A percentile compares a stretch with the other conserved stretches of the same genome.
phyloP scores from a whole-genome alignment of 2,329 filamentous ascomycete species.

The Cercospora beticola region DNA sequence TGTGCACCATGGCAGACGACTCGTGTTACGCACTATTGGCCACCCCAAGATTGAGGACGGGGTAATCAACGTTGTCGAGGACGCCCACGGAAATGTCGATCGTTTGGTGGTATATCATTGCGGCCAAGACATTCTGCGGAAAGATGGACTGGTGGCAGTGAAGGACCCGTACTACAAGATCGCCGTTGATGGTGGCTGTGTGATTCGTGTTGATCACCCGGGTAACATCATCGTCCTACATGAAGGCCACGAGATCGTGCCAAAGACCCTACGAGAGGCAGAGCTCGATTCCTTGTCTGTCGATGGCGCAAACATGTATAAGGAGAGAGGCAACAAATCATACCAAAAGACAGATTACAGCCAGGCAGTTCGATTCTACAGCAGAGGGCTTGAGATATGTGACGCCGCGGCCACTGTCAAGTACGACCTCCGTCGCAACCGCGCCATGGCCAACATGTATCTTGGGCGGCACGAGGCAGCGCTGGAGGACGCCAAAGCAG shows the following conservation, averaged over 20 bases:
- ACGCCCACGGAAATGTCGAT: conserved; percentile 42
- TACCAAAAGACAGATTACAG: conserved; percentile 20
- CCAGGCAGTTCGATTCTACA: conserved; percentile 21
- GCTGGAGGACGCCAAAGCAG: conserved; percentile 21
- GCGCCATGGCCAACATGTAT: conserved; percentile 22
- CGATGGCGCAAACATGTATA: conserved; percentile 14
- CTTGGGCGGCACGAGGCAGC: conserved; percentile 26
- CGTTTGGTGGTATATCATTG: conserved; percentile 21
- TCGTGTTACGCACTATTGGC: conserved; percentile 27
- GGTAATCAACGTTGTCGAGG: conserved; percentile 32
- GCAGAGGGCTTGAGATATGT: conserved; percentile 9
- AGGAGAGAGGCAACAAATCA: conserved; percentile 27
- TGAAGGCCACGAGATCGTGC: conserved; percentile 12
- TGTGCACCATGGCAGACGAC: conserved; percentile 24
- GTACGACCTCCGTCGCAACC: conserved; percentile 29
- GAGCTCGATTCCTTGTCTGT: conserved; percentile 2
- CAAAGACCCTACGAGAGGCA: conserved; percentile 7
- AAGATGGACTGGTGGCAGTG: conserved; percentile 25
- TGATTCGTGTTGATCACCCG: conserved; percentile 33
- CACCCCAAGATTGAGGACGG: conserved; percentile 11
- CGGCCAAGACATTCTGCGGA: conserved; percentile 15
- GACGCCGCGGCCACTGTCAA: conserved; percentile 6
- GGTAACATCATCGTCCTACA: conserved; percentile 29
- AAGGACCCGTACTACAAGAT: conserved; percentile 34
- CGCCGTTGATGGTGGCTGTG: conserved; percentile 14